Evolutionary conservation across 768 basidiomycete species (phyloP).

Genomic region (Amyloporia xantha): DNA sequence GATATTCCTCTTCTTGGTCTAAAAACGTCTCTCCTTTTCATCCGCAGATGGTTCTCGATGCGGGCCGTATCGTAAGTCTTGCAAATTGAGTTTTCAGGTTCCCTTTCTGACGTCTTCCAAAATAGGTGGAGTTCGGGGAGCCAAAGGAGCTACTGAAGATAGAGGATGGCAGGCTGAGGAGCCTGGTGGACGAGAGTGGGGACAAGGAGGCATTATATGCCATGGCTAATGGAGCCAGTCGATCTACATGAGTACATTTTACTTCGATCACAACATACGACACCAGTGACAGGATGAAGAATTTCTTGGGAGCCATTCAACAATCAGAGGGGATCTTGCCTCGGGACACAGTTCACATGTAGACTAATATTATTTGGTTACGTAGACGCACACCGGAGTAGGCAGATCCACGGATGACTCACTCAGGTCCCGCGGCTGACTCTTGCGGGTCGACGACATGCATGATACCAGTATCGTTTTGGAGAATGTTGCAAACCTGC

Average conservation of each 20-base stretch:
- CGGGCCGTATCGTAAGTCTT: conserved; percentile 31
- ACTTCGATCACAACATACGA: too few species aligned
- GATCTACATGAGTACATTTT: neutral
- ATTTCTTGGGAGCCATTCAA: too few species aligned
- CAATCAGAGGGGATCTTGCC: too few species aligned
- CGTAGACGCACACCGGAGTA: too few species aligned
- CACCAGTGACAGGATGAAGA: too few species aligned
- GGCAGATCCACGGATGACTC: too few species aligned
- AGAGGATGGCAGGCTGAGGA: conserved; percentile 27
- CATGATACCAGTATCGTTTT: too few species aligned
- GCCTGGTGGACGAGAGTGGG: conserved; percentile 34
- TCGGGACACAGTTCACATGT: too few species aligned
- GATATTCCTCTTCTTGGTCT: neutral
- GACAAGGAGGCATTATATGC: conserved; percentile 29
- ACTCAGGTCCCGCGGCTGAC: too few species aligned
- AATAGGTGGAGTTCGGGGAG: conserved; percentile 38
- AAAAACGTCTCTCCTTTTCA: neutral
- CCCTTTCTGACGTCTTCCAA: neutral
- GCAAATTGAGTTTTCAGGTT: conserved; percentile 1
- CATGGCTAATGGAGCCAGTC: conserved; percentile 15
- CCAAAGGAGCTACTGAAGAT: conserved; percentile 36
- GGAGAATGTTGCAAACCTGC: too few species aligned
- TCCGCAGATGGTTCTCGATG: conserved; percentile 35
- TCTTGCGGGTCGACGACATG: too few species aligned
- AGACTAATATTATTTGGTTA: too few species aligned